Evolutionary conservation across 2,329 filamentous ascomycete species (phyloP), one percentile per base, ranked within the genome.

Genomic region (Neofusicoccum laricinum): DNA sequence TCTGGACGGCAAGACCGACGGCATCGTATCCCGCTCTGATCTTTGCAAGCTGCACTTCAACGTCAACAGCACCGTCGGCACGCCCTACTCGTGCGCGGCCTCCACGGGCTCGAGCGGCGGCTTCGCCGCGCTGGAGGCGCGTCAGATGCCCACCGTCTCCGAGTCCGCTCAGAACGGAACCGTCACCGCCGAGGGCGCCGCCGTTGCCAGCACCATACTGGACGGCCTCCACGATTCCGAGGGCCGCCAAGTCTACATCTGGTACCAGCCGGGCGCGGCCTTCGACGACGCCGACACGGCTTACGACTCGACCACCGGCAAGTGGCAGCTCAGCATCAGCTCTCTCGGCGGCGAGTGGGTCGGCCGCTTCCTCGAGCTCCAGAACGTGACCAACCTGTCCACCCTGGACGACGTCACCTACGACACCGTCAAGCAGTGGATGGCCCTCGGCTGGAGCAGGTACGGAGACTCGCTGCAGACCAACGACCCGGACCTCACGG

Each of bases 391-490:
- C 7, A 45, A n/a, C 3, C 53, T 61, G 8, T 12, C 53, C 3
- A 17, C 21, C n/a, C 66, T 73, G 0, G 63, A 69, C 19, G 66
- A 70, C 73, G 79, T 86, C 32, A 85, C 83, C 19, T 86, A 86
- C 71, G 83, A 86, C 69, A 85, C 81, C 0, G 77, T 87, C 4
- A 76, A 78, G n/a, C 76, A 78, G 12, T 87, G 83, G 83, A 86
- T 86, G 77, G 75, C 71, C 5, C 83, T 80, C 3, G 78, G 80
- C 76, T 69, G 80, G 51, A 76, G 10, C 38, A 43, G 76, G 43
- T 87, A 84, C 72, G 66, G 75, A 30, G 82, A 84, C 67, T 80
- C 71, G 50, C 76, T 86, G 3, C 84, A 86, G 68, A 86, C 84
- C 5, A 85, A 80, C 0, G 69, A 80, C n/a, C 81, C 83, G 0